Evolutionary conservation across 306 rosid genomes (phyloP).

Genomic region (Quercus parvula): DNA sequence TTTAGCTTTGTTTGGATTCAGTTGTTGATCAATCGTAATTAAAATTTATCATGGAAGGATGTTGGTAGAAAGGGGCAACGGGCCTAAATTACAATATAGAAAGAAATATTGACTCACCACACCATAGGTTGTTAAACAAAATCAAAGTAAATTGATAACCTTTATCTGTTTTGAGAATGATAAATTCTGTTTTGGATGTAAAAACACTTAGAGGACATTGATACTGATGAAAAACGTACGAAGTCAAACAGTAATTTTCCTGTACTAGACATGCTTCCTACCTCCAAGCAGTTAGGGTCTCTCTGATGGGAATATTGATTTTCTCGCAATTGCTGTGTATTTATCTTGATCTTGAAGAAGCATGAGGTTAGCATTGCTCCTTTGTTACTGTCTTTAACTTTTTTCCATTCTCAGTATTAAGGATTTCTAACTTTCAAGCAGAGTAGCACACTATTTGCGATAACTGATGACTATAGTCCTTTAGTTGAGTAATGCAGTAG

Average conservation of each 20-base stretch:
- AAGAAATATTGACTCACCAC: neutral
- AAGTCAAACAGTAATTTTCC: neutral
- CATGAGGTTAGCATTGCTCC: neutral
- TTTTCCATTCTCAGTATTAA: neutral
- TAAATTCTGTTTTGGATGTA: neutral
- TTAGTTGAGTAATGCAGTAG: neutral
- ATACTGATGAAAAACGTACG: neutral
- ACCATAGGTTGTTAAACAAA: neutral
- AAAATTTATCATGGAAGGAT: neutral
- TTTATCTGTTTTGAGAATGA: neutral
- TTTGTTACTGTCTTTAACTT: neutral
- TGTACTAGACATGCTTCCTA: neutral
- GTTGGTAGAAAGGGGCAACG: neutral
- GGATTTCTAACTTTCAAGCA: neutral
- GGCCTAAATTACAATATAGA: neutral
- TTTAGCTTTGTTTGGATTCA: neutral
- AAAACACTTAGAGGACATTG: neutral
- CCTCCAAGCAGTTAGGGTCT: neutral
- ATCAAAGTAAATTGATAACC: neutral
- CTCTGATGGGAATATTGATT: neutral
- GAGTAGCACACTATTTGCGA: neutral
- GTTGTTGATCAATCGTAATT: neutral
- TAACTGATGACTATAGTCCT: neutral
- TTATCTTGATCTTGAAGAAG: neutral
- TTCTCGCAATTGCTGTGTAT: neutral